Conservation (phyloP, 2,329 filamentous ascomycete genomes). For the Diplodia seriata region DNA sequence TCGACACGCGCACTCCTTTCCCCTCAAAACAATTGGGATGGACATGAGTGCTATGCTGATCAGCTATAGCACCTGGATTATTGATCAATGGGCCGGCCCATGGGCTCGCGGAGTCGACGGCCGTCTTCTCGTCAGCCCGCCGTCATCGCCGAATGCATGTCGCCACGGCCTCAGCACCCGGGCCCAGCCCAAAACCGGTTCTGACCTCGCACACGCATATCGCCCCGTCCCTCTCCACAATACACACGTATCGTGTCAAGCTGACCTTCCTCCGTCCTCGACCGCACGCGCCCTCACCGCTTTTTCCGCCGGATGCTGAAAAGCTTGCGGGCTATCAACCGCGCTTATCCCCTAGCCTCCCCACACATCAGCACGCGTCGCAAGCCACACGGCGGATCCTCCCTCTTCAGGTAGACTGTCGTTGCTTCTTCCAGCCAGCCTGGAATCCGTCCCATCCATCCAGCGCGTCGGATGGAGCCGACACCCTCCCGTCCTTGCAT, state of each 20-base stretch:
- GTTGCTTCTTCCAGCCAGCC: slow-evolving; percentile 7
- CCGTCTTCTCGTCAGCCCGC: background rate
- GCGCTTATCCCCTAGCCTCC: background rate
- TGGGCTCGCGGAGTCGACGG: background rate
- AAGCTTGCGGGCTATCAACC: background rate
- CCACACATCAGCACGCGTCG: slow-evolving; percentile 7
- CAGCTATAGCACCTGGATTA: slow-evolving; percentile 15
- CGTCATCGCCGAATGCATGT: background rate
- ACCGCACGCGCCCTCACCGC: slow-evolving; percentile 14
- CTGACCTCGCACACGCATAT: slow-evolving; percentile 9
- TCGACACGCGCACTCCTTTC: background rate
- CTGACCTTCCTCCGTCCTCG: background rate
- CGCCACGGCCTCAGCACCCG: background rate
- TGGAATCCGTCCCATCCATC: background rate
- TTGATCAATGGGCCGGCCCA: background rate
- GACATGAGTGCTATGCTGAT: slow-evolving; percentile 7
- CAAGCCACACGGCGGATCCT: background rate
- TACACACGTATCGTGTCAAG: slow-evolving; percentile 6
- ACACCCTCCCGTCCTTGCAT: slow-evolving; percentile 18
- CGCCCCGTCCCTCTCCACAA: background rate
- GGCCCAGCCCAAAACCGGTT: slow-evolving; percentile 16
- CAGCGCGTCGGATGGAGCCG: slow-evolving; percentile 3
- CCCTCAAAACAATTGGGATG: background rate
- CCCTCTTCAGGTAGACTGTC: background rate
- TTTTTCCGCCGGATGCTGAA: slow-evolving; percentile 5